Evolutionary conservation across 1,284 basidiomycete genomes (phyloP), one percentile per base, ranked within the genome.

Genomic region (Rhodotorula mucilaginosa): DNA sequence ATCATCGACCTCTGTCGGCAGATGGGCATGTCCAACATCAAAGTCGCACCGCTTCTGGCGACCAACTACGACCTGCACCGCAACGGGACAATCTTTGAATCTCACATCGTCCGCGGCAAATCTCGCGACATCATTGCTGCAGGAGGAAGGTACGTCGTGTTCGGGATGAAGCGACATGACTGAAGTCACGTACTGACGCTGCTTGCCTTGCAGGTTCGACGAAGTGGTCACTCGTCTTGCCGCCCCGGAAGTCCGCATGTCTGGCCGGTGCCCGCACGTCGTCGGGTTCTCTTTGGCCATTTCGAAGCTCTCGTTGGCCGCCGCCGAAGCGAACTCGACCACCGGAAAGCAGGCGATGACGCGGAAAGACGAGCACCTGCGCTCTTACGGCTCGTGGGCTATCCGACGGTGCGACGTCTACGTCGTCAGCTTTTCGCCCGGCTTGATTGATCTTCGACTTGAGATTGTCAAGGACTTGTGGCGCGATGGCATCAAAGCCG

Each of bases 321-420:
- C 83, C 0, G 80, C 81, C 29, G 81, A 83, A 52, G 81, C 83
- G 46, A 81, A 84, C 70, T 79, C 81, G 58, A 80, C 79, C 6
- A 74, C 77, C 39, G 71, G 75, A 46, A 74, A 82, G 67, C 80
- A 82, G n/a, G 80, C 81, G 21, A 81, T 79, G 46, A 77, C 77
- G 16, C 72, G 74, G 19, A 56, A 57, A 26, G 72, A 82, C 58
- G 80, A 82, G 19, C 81, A 81, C 47, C 81, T 83, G 60, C 79
- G 80, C 21, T 80, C 82, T 26, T 84, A 84, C n/a, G 85, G 83
- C 21, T 83, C 82, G 0, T 81, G 80, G 79, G 79, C 81, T 39
- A 79, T 81, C 8, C 79, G 85, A 66, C 82, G 86, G 44, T 86
- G 85, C 72, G 85, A 86, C 74, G 85, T 86, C 29, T 87, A 86